Conservation (phyloP, 306 rosid species). For the Trichosanthes truncata region DNA sequence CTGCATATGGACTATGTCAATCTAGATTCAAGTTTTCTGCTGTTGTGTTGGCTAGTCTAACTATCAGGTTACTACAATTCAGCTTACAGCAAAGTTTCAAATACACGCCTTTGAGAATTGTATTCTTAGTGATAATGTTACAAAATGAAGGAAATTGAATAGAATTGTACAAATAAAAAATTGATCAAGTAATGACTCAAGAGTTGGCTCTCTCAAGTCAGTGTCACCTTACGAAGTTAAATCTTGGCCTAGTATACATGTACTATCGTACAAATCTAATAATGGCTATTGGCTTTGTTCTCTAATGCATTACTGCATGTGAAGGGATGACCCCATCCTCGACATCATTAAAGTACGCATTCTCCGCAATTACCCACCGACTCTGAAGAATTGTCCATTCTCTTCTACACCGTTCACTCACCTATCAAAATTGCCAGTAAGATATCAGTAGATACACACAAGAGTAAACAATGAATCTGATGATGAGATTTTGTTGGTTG, state of each 20-base stretch:
- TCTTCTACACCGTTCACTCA: constrained; percentile 83
- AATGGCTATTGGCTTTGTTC: background rate
- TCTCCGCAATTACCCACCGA: constrained; percentile 63
- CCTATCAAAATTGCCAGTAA: constrained; percentile 35
- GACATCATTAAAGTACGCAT: constrained; percentile 42
- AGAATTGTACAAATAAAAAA: background rate
- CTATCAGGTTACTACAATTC: background rate
- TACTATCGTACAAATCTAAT: background rate
- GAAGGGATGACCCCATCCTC: constrained; percentile 14
- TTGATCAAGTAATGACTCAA: background rate
- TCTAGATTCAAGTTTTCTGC: background rate
- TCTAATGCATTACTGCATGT: background rate
- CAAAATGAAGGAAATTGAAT: background rate
- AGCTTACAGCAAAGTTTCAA: background rate
- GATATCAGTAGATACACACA: background rate
- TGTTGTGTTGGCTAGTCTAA: background rate
- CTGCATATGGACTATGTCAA: background rate
- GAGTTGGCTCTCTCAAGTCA: background rate
- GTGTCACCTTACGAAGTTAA: background rate
- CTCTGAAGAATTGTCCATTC: constrained; percentile 89
- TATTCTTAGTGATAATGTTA: background rate
- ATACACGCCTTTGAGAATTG: background rate
- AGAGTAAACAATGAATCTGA: background rate
- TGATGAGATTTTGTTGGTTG: background rate
- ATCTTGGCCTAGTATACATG: background rate